Base-by-base conservation (phyloP, 179 eudicot species). In the Patellifolia procumbens region DNA sequence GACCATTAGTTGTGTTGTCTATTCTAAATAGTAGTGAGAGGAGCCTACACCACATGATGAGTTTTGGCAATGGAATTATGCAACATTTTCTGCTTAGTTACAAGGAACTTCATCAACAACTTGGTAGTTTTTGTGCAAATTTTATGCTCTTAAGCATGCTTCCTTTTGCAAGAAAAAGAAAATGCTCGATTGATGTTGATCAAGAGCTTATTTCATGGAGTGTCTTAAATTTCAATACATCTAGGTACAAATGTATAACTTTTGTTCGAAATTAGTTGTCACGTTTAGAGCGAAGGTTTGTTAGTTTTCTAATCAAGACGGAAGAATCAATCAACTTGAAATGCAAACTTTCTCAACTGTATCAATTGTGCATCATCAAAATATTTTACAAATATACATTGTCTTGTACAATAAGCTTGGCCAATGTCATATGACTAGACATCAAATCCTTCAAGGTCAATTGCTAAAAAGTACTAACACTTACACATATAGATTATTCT, bases 21-120 rank as follows among this genome's bases (percentile, higher is more conserved):
- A 78, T 78, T 81, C 64, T 78, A 63, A 67, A 74, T 74, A 69
- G 68, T 74, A 74, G 76, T 81, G 62, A 28, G 78, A 81, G 78
- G 80, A 81, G 84, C 84, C 78, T 77, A 73, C 81, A 77, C 78
- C 84, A 81, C 77, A 73, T 81, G 81, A 74, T 66, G 61, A 75
- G 34, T 39, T 43, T 42, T 48, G 2, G 37, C 22, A 46, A 29
- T 13, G 22, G 20, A 68, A 66, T 37, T 28, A 34, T 62, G 32
- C 19, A 68, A 73, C 67, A 55, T 37, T 32, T 64, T 48, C 12
- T 51, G 8, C 71, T 63, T 63, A n/a, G 2, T 58, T 24, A n/a
- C 26, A 31, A 51, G 39, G 45, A 70, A 52, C 3, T 32, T 20
- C 13, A 31, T 46, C 39, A 69, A 45, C 59, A 69, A 48, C 43